Evolutionary conservation across 768 basidiomycete genomes (phyloP), one percentile per base, ranked within the genome.

Genomic region (Trichaptum fuscoviolaceum): DNA sequence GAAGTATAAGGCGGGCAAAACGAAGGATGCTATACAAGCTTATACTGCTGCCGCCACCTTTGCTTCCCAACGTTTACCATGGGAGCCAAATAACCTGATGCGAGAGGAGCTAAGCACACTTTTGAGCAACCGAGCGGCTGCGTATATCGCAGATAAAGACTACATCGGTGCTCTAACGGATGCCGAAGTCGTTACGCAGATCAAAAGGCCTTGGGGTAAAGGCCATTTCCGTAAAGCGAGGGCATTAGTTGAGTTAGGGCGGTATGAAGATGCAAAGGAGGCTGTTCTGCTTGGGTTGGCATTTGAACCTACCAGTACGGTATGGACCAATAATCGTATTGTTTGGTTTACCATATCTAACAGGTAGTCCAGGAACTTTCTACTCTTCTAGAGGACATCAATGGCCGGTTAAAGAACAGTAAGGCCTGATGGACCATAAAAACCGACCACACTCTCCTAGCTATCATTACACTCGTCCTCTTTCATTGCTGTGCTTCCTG

Each of bases 151-250:
- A 69, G 78, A 85, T 17, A 86, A 85, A 10, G 93, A 96, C 75
- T 89, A 81, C 70, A 82, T 93, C 63, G 84, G 85, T 25, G 90
- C 95, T 4, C 78, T 96, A 8, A 88, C 88, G 27, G 97, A 99
- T 73, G 95, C 97, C 0, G 95, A 99, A 66, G 88, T 89, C 1
- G 95, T 98, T 72, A 89, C 97, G 57, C 77, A 85, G 69, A 79
- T 97, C 63, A 91, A 94, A 72, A 82, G 88, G 65, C 88, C 87
- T 59, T 99, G 96, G 96, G 86, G 91, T 71, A 99, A 99, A 74
- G 97, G 95, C 0, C 93, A 98, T 76, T 97, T 97, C 82, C 84
- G 97, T 67, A 95, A 92, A 74, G 92, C 93, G 1, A 94, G 93
- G 74, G 94, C 96, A 0, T 80, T 99, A 58, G 79, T 92, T 1